Evolutionary conservation across 345 rosid genomes (phyloP), one percentile per base, ranked within the genome.

Genomic region (Alliaria petiolata): DNA sequence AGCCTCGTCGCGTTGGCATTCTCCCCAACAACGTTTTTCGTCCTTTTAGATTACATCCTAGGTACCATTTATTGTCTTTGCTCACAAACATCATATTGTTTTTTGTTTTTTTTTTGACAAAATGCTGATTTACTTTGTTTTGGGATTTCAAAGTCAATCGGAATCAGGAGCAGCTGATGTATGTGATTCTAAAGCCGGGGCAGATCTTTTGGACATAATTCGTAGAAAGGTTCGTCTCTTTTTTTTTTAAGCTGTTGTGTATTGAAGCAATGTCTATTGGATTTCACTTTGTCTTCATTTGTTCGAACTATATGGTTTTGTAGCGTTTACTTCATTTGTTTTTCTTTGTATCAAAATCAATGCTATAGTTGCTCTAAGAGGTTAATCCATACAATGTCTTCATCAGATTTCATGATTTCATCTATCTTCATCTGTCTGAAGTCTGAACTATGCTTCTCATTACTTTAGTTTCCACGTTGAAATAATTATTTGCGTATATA

Each of bases 131-230:
- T 30, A 22, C 33, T 61, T 40, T 47, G 2, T 26, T 30, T 42
- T 65, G 22, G 13, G 13, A 45, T 54, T 10, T 40, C 2, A 7
- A 65, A 78, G 84, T 76, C 75, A 72, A 35, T 6, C 63, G 43
- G 82, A 69, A 36, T 31, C 70, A 54, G 83, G 75, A 47, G 38
- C 53, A 15, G 14, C 58, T 33, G 90, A 84, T 72, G 62, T 76
- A 54, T 86, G 40, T 67, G 90, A 87, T 80, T 79, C 87, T 2
- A 71, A 55, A 56, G 85, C 80, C 34, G 85, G 87, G 52, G 57
- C 85, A n/a, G 96, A 89, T 44, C 86, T 89, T 73, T 79, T 87
- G 12, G 96, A 89, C 71, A 47, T 87, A 9, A 70, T 89, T 67
- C 85, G 81, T 64, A 50, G 79, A 36, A 83, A 79, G 96, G 96